Evolutionary conservation across 768 basidiomycete species (phyloP).

Genomic region (Boletus huronensis): DNA sequence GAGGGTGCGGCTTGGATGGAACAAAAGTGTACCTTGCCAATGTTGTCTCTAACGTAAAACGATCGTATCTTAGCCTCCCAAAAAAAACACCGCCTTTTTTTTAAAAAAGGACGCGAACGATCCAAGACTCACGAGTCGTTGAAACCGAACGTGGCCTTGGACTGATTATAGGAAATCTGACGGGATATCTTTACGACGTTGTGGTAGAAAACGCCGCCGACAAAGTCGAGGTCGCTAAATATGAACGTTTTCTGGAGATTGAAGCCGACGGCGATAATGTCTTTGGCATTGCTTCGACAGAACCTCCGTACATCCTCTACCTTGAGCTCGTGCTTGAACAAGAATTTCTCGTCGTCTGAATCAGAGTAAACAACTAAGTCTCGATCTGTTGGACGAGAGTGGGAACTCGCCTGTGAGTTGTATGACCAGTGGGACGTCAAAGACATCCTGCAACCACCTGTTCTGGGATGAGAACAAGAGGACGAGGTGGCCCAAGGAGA

Average conservation of each 20-base stretch:
- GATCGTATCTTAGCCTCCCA: not conserved
- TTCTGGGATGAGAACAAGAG: not conserved
- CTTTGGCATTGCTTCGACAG: slow-evolving; percentile 81
- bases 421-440: slow-evolving; percentile 89
- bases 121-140: slow-evolving; percentile 74
- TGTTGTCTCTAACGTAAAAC: slow-evolving; percentile 74
- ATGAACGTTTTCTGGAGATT: slow-evolving; percentile 92
- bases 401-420: slow-evolving; percentile 78
- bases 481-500: slow-evolving; percentile 2
- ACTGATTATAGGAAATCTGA: slow-evolving; percentile 89
- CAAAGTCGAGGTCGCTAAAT: slow-evolving; percentile 86
- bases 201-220: slow-evolving; percentile 91
- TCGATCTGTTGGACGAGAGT: not conserved
- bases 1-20: slow-evolving; percentile 94
- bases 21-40: slow-evolving; percentile 96
- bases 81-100: too few species aligned
- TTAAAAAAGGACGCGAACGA: not conserved
- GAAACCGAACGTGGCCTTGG: slow-evolving; percentile 96
- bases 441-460: slow-evolving; percentile 96
- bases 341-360: slow-evolving; percentile 95
- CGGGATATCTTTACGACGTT: slow-evolving; percentile 92
- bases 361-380: not conserved
- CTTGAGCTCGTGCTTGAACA: slow-evolving; percentile 94
- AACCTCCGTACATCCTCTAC: slow-evolving; percentile 84
- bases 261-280: slow-evolving; percentile 97